These are phyloP conservation scores for Mortierella sp. DNA, from an alignment of 371 early-diverging fungal genomes.

Conservation along the genomic window DNA sequence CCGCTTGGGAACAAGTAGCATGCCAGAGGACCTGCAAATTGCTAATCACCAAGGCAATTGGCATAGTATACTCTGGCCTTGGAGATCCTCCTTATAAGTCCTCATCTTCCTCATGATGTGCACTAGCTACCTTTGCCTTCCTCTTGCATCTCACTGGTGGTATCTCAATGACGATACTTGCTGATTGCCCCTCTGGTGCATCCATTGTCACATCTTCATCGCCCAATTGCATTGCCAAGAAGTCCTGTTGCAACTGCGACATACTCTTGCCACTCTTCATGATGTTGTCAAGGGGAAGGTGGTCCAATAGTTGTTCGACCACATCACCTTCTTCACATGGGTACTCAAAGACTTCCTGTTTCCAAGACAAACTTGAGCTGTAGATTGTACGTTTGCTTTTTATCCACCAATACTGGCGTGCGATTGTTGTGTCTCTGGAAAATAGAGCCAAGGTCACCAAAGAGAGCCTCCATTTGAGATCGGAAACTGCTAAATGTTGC, in stretches of 20 bases:
- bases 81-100: too few species aligned
- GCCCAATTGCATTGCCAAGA: neutral
- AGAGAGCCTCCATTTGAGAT: too few species aligned
- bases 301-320: neutral
- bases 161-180: neutral
- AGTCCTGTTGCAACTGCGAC: neutral
- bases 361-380: constrained; percentile 11
- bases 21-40: too few species aligned
- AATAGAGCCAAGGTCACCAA: too few species aligned
- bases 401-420: neutral
- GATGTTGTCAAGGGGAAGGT: neutral
- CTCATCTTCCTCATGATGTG: neutral
- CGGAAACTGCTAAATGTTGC: too few species aligned
- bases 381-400: constrained; percentile 12
- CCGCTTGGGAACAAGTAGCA: too few species aligned
- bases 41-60: too few species aligned
- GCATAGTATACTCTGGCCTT: too few species aligned
- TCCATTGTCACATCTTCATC: too few species aligned
- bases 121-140: too few species aligned
- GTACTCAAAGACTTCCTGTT: neutral
- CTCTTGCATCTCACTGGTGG: too few species aligned
- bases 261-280: neutral
- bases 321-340: neutral
- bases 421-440: neutral
- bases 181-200: too few species aligned